A percentile compares a stretch with the other conserved stretches of the same genome.
phyloP scores from a whole-genome alignment of 2,329 filamentous ascomycete species.

The Lasiodiplodia gonubiensis region DNA sequence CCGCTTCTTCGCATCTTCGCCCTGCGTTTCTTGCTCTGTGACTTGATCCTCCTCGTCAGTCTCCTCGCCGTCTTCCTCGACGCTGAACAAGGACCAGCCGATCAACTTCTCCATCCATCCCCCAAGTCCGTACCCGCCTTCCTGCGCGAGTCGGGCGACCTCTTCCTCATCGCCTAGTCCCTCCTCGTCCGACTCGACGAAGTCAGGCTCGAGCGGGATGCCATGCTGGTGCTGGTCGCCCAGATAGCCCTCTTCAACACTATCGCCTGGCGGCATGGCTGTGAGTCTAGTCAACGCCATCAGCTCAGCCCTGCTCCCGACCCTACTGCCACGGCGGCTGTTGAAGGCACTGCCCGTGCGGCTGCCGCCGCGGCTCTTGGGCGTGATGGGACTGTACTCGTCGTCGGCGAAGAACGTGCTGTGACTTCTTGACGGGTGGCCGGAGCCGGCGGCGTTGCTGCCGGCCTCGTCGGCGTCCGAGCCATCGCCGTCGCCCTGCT shows the following conservation, averaged over 20 bases:
- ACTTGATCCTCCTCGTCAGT: conserved; percentile 42
- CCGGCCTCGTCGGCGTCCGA: conserved; percentile 25
- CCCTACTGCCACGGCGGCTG: conserved; percentile 20
- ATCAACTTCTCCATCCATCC: conserved; percentile 63
- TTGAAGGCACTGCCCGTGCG: conserved; percentile 31
- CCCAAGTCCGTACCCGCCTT: conserved; percentile 61
- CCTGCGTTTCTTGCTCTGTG: conserved; percentile 36
- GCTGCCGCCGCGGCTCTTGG: conserved; percentile 31
- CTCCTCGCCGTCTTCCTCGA: conserved; percentile 56
- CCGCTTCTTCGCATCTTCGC: conserved; percentile 41
- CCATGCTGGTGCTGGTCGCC: conserved; percentile 33
- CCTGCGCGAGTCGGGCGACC: conserved; percentile 57
- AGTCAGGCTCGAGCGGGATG: conserved; percentile 53
- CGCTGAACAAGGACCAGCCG: conserved; percentile 62
- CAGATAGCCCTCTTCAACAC: conserved; percentile 39
- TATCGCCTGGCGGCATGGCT: not conserved
- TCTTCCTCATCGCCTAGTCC: conserved; percentile 58
- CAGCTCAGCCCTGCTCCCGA: conserved; percentile 23
- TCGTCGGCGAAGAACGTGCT: conserved; percentile 37
- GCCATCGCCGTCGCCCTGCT: conserved; percentile 43
- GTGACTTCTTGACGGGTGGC: conserved; percentile 24
- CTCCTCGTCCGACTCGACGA: conserved; percentile 53
- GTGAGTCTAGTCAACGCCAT: conserved; percentile 17
- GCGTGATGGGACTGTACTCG: conserved; percentile 38
- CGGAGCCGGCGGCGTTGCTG: conserved; percentile 5